phyloP scores from a whole-genome alignment of 495 filamentous ascomycete genomes.

The Articulospora tetracladia region DNA sequence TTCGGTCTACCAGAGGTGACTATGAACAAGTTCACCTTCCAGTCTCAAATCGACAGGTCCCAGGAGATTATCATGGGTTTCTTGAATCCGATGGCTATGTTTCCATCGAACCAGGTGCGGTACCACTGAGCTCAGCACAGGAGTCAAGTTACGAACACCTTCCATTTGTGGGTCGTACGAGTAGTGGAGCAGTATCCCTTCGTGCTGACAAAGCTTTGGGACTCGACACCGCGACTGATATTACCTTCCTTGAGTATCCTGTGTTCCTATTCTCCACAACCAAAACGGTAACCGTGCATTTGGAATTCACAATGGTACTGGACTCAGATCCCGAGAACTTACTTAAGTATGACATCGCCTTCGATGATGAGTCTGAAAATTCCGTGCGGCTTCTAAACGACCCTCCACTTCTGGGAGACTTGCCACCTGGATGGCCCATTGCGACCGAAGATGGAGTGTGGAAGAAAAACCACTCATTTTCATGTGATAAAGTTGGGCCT shows the following conservation, averaged over 20 bases:
- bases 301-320: slow-evolving; percentile 55
- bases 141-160: slow-evolving; percentile 48
- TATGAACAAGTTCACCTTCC: slow-evolving; percentile 35
- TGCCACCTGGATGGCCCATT: slow-evolving; percentile 53
- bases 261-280: slow-evolving; percentile 57
- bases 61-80: slow-evolving; percentile 57
- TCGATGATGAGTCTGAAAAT: slow-evolving; percentile 45
- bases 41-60: slow-evolving; percentile 41
- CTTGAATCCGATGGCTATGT: slow-evolving; percentile 60
- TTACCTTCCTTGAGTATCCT: slow-evolving; percentile 54
- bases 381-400: slow-evolving; percentile 43
- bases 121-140: slow-evolving; percentile 32
- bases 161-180: slow-evolving; percentile 50
- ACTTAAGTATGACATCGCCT: slow-evolving; percentile 54
- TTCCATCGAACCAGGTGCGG: slow-evolving; percentile 55
- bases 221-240: slow-evolving; percentile 1
- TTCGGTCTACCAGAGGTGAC: not conserved
- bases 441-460: slow-evolving; percentile 58
- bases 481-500: slow-evolving; percentile 33
- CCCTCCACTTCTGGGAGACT: slow-evolving; percentile 28
- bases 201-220: slow-evolving; percentile 26
- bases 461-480: slow-evolving; percentile 47
- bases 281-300: slow-evolving; percentile 50
- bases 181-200: slow-evolving; percentile 50
- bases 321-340: slow-evolving; percentile 58